Conservation (phyloP, 331 rosid species). For the Ulmus americana region DNA sequence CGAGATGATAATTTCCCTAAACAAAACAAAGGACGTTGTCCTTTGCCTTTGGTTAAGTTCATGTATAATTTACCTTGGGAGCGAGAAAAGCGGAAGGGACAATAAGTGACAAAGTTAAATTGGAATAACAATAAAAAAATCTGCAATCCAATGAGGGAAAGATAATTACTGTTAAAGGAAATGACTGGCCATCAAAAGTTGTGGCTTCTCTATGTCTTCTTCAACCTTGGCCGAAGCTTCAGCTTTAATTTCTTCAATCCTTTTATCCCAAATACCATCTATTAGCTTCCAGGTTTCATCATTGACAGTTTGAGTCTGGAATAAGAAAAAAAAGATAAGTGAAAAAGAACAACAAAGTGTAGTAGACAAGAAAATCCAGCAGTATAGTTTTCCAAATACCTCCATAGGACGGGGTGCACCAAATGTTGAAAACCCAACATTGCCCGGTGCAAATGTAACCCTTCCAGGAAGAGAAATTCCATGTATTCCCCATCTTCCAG, state of each 20-base stretch:
- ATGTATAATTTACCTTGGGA: no score
- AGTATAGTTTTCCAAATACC: conserved; percentile 39
- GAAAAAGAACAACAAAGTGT: conserved; percentile 12
- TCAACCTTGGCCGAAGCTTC: conserved; percentile 59
- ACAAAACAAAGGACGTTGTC: background rate
- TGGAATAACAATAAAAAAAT: conserved; percentile 8
- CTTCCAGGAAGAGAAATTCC: conserved; percentile 88
- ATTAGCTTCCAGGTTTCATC: conserved; percentile 94
- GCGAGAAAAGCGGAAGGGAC: no score
- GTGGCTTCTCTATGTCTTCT: conserved; percentile 77
- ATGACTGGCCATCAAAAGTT: conserved; percentile 83
- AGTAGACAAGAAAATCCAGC: conserved; percentile 10
- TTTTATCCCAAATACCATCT: conserved; percentile 79
- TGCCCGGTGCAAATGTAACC: conserved; percentile 90
- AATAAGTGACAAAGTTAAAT: background rate
- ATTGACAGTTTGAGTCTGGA: conserved; percentile 65
- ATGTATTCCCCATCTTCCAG: conserved; percentile 91
- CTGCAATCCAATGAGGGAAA: conserved; percentile 7
- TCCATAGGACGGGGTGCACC: conserved; percentile 88
- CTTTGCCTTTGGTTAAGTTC: background rate
- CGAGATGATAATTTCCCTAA: no score
- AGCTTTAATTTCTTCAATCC: conserved; percentile 57
- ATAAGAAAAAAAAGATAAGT: conserved; percentile 5
- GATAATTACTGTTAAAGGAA: conserved; percentile 54
- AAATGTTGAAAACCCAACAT: conserved; percentile 75